Evolutionary conservation across 305 asterid species (phyloP), one percentile per base, ranked within the genome.

Genomic region (Stenogyne calaminthoides): DNA sequence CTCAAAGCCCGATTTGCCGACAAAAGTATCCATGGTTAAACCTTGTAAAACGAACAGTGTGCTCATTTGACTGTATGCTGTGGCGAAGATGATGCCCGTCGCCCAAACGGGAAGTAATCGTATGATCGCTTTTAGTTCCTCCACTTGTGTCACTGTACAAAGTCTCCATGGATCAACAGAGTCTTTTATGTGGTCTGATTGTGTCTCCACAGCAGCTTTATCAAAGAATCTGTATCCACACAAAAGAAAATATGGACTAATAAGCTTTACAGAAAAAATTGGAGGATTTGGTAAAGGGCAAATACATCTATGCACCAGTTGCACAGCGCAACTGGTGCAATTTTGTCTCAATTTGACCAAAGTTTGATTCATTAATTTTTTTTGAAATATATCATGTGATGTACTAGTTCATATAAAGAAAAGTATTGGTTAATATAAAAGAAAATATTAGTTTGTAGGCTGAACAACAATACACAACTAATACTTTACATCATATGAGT

Each of bases 91-190:
- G 25, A 90, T 90, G 3, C 94, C 96, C 0, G 98, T 87, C 14
- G 97, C 96, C 98, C 98, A 92, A 0, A 92, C 54, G 0, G 97
- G 98, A 36, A 92, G 87, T 40, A 92, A 18, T 0, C 96, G 81
- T 37, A 92, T 54, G 64, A 92, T 78, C 64, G 91, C 82, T 76
- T 92, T 92, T 10, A 90, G 86, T 78, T 92, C 98, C 82, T 92
- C 98, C 4, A 92, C 96, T 84, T 92, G 97, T 0, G 97, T 90
- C 75, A 92, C 96, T 0, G 97, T 90, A 85, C 98, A 92, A 0
- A 90, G 97, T 18, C 82, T 81, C 98, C 98, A 92, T n/a, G 88
- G 78, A 60, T 83, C 79, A 5, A 79, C 77, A 4, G 82, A 59
- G 56, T 74, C 91, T 15, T 80, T 82, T 9, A 1, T 14, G 11